A percentile compares a stretch with the other conserved stretches of the same genome.
Evolutionary conservation across 2,329 filamentous ascomycete species (phyloP).

Genomic region (Penicillium psychrosexuale): DNA sequence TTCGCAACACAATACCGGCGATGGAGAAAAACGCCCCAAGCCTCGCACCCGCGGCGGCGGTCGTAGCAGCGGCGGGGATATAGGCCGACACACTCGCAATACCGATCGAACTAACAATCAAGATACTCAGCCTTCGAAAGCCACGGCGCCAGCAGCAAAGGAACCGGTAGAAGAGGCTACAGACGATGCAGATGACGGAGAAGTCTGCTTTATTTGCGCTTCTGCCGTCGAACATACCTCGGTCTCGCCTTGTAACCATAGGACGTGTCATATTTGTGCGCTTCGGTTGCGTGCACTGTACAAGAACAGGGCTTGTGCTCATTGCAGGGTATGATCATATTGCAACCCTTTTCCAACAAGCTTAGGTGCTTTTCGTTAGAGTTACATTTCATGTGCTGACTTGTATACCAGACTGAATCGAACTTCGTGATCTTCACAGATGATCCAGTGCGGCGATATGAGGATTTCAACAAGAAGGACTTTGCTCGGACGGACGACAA

Average conservation of each 20-base stretch:
- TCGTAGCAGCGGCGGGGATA: constrained; percentile 31
- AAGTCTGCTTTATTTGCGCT: constrained; percentile 97
- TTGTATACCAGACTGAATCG: constrained; percentile 40
- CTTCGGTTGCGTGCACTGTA: constrained; percentile 88
- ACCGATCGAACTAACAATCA: constrained; percentile 17
- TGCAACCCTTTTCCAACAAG: neutral
- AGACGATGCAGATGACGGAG: constrained; percentile 61
- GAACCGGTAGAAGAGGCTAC: constrained; percentile 31
- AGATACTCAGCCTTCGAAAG: constrained; percentile 13
- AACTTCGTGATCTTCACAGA: constrained; percentile 87
- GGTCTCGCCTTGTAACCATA: constrained; percentile 90
- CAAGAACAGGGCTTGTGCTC: constrained; percentile 94
- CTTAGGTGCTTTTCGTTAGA: neutral
- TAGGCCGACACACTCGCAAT: constrained; percentile 29
- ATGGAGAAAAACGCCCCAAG: constrained; percentile 37
- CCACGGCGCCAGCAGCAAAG: constrained; percentile 29
- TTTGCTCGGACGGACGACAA: constrained; percentile 77
- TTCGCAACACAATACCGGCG: constrained; percentile 22
- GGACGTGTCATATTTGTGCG: constrained; percentile 94
- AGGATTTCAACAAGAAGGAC: constrained; percentile 73
- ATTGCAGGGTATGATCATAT: constrained; percentile 70
- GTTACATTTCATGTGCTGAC: constrained; percentile 11
- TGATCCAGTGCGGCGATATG: constrained; percentile 72
- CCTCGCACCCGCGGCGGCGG: constrained; percentile 34
- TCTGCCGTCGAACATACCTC: constrained; percentile 83